phyloP scores from a whole-genome alignment of 805 yeast genomes.

The Grigorovia yakushimaensis region DNA sequence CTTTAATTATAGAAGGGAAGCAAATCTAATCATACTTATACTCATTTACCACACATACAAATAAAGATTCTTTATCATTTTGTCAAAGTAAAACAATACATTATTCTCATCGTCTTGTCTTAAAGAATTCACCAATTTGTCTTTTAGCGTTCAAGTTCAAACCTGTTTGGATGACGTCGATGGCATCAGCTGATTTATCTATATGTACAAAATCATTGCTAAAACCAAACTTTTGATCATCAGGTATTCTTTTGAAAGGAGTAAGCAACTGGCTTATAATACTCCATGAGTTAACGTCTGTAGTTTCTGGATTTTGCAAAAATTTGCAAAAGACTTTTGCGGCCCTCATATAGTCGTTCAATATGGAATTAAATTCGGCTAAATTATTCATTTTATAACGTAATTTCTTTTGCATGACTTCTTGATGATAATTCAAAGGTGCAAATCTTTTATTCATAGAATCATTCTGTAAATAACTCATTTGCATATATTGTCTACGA shows the following conservation, averaged over 20 bases:
- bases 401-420: slow-evolving; percentile 11
- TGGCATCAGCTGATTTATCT: slow-evolving; percentile 7
- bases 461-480: slow-evolving; percentile 6
- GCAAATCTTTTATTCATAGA: slow-evolving; percentile 3
- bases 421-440: slow-evolving; percentile 18
- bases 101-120: not conserved
- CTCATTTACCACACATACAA: too few relatives aligned
- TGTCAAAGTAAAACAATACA: not conserved
- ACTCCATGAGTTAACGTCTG: not conserved
- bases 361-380: slow-evolving; percentile 9
- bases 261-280: not conserved
- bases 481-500: slow-evolving; percentile 6
- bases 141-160: slow-evolving; percentile 17
- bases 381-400: slow-evolving; percentile 16
- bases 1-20: too few relatives aligned
- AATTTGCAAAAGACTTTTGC: slow-evolving; percentile 12
- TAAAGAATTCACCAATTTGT: slow-evolving; percentile 21
- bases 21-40: too few relatives aligned
- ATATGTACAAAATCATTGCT: not conserved
- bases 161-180: slow-evolving; percentile 18
- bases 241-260: not conserved
- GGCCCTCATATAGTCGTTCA: slow-evolving; percentile 13
- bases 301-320: not conserved
- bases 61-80: too few relatives aligned
- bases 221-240: not conserved